Evolutionary conservation across 2,329 filamentous ascomycete species (phyloP).

Genomic region (Penicillium sp.): DNA sequence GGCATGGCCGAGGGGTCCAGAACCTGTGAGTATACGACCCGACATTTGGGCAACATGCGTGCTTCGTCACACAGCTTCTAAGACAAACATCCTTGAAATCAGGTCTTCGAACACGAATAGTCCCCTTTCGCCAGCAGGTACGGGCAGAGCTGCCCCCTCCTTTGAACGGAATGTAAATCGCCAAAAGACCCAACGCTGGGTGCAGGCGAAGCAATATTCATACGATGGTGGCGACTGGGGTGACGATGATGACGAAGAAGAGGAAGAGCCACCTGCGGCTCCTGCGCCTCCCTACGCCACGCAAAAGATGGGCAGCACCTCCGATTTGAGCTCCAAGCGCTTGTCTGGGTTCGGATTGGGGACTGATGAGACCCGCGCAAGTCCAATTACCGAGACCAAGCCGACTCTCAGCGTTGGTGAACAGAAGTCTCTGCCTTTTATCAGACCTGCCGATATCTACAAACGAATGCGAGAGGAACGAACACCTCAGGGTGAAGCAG

Average conservation of each 20-base stretch:
- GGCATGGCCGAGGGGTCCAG: slow-evolving; percentile 26
- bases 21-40: slow-evolving; percentile 26
- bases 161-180: slow-evolving; percentile 88
- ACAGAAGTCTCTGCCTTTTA: slow-evolving; percentile 61
- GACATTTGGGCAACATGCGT: not conserved
- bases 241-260: slow-evolving; percentile 62
- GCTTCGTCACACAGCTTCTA: slow-evolving; percentile 12
- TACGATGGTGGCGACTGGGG: slow-evolving; percentile 97
- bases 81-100: slow-evolving; percentile 6
- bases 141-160: slow-evolving; percentile 49
- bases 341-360: slow-evolving; percentile 18
- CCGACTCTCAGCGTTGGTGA: slow-evolving; percentile 29
- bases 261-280: slow-evolving; percentile 54
- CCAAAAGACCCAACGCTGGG: slow-evolving; percentile 92
- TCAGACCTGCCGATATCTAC: slow-evolving; percentile 77
- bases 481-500: slow-evolving; percentile 35
- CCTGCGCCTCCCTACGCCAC: slow-evolving; percentile 26
- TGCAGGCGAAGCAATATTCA: slow-evolving; percentile 79
- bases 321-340: slow-evolving; percentile 23
- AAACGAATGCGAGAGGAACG: slow-evolving; percentile 69
- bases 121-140: slow-evolving; percentile 30
- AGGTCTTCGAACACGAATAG: slow-evolving; percentile 25
- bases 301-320: slow-evolving; percentile 30
- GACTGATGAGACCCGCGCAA: slow-evolving; percentile 12
- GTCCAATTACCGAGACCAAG: slow-evolving; percentile 20